phyloP scores from a whole-genome alignment of 441 rosid species.

The Biscutella auriculata region DNA sequence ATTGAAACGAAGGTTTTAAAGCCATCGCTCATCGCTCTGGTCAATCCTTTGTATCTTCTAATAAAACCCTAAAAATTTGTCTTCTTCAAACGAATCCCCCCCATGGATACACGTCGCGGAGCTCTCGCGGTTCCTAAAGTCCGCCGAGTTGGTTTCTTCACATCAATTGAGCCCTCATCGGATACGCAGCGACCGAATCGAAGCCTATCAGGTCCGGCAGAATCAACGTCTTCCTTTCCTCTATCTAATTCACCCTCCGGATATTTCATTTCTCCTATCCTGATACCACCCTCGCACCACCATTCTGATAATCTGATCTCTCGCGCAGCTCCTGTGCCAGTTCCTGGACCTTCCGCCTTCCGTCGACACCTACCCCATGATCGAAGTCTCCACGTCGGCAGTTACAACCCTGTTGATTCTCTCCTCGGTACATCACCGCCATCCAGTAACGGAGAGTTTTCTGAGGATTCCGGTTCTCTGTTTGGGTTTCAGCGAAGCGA shows the following conservation, averaged over 20 bases:
- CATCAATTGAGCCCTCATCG: slow-evolving; percentile 31
- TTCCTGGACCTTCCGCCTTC: slow-evolving; percentile 37
- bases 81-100: background rate
- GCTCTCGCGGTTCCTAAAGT: slow-evolving; percentile 44
- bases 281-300: slow-evolving; percentile 81
- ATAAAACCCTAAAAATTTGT: background rate
- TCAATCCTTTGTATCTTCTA: background rate
- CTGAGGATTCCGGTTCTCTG: slow-evolving; percentile 47
- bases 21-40: background rate
- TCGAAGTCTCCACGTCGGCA: slow-evolving; percentile 39
- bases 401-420: slow-evolving; percentile 63
- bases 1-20: no score
- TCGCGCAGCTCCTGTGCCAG: slow-evolving; percentile 62
- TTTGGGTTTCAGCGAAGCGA: slow-evolving; percentile 48
- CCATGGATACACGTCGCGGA: slow-evolving; percentile 41
- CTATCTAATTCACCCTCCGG: slow-evolving; percentile 41
- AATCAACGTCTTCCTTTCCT: slow-evolving; percentile 28
- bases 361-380: slow-evolving; percentile 26
- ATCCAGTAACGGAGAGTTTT: slow-evolving; percentile 35
- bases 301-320: slow-evolving; percentile 46
- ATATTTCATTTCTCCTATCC: slow-evolving; percentile 56
- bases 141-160: slow-evolving; percentile 61
- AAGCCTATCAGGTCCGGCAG: slow-evolving; percentile 30
- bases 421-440: slow-evolving; percentile 50
- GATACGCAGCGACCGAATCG: slow-evolving; percentile 26